phyloP scores from a whole-genome alignment of 169 alveolate species.

The Neospora caninum region DNA sequence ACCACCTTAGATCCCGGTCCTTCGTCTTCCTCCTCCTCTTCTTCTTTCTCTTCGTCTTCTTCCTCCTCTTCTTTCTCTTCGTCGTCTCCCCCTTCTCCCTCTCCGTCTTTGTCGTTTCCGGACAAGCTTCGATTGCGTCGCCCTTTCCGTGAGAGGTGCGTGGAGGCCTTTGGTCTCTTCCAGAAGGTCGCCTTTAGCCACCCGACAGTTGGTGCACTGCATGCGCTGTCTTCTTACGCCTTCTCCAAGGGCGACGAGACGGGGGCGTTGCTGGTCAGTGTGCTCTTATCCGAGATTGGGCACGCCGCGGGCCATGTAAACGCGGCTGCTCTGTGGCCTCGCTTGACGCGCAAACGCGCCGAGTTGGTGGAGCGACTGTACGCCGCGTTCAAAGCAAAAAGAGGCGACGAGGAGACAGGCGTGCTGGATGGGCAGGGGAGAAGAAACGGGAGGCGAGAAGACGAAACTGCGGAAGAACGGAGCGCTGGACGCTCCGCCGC shows the following conservation, averaged over 20 bases:
- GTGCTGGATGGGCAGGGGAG: not conserved
- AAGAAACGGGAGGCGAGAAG: not conserved
- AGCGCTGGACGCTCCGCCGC: not conserved
- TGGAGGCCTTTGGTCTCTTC: not conserved
- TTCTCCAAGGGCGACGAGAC: slow-evolving; percentile 75
- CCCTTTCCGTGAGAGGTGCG: not conserved
- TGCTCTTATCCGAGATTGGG: slow-evolving; percentile 87
- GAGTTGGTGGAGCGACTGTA: not conserved
- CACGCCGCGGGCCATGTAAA: slow-evolving; percentile 83
- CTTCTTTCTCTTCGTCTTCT: not conserved
- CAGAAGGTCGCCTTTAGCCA: slow-evolving; percentile 41
- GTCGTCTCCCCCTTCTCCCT: not conserved
- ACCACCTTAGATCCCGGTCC: not conserved
- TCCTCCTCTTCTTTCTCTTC: not conserved
- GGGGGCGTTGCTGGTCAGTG: slow-evolving; percentile 80
- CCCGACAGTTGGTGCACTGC: slow-evolving; percentile 30
- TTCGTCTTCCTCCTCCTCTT: not conserved
- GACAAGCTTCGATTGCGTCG: not conserved
- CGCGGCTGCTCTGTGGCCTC: slow-evolving; percentile 81
- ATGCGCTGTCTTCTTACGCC: slow-evolving; percentile 46
- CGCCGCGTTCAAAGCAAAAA: not conserved
- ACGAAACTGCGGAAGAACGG: not conserved
- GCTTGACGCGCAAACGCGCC: not conserved
- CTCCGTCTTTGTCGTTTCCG: not conserved
- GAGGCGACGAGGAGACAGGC: not conserved